Conservation (phyloP, 2,329 filamentous ascomycete species). For the Didymellaceae sp. region DNA sequence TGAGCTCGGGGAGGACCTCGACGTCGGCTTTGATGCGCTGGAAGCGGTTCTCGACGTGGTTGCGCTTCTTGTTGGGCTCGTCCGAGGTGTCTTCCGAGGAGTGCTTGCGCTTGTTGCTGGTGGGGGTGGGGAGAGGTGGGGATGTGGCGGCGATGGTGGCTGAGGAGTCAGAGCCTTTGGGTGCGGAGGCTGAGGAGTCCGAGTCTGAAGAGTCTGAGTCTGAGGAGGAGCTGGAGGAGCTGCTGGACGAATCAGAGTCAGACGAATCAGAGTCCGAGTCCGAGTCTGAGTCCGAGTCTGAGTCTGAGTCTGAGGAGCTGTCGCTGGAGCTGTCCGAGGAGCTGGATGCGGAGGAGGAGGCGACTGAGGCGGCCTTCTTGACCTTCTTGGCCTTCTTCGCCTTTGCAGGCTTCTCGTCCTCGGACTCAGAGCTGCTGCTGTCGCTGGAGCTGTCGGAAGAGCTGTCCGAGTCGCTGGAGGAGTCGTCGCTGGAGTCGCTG, state of each 20-base stretch:
- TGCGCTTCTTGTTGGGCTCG: constrained; percentile 44
- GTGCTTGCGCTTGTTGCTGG: constrained; percentile 54
- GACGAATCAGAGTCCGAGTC: constrained; percentile 22
- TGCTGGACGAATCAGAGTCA: constrained; percentile 30
- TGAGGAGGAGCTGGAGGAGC: constrained; percentile 27
- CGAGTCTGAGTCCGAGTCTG: constrained; percentile 33
- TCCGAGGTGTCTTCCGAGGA: constrained; percentile 33
- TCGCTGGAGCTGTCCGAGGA: constrained; percentile 32
- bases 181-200: constrained; percentile 21
- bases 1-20: constrained; percentile 70
- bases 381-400: constrained; percentile 27
- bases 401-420: constrained; percentile 30
- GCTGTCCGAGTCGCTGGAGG: constrained; percentile 34
- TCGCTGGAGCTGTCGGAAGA: constrained; percentile 23
- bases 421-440: constrained; percentile 35
- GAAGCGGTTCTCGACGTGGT: constrained; percentile 64
- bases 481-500: constrained; percentile 25
- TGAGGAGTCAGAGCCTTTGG: constrained; percentile 52
- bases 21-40: constrained; percentile 76
- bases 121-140: constrained; percentile 35
- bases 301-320: constrained; percentile 29
- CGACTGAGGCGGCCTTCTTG: constrained; percentile 36
- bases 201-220: constrained; percentile 28
- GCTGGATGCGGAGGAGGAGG: constrained; percentile 42
- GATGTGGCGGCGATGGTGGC: constrained; percentile 43